phyloP scores from a whole-genome alignment of 345 rosid genomes.

The Rhizophora mangle region DNA sequence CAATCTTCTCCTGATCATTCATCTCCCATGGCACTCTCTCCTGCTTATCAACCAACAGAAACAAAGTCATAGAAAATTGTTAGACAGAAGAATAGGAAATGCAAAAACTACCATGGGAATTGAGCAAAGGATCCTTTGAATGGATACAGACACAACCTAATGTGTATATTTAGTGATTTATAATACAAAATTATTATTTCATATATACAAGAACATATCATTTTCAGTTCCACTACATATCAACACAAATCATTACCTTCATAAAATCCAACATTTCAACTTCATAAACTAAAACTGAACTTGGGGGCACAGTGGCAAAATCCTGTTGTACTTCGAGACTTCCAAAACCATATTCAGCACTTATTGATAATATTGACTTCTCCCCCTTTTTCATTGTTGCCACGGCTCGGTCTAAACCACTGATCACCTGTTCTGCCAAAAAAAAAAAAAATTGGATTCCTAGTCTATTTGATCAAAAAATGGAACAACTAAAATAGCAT shows the following conservation, averaged over 20 bases:
- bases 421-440: conserved; percentile 43
- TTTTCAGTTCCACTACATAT: background rate
- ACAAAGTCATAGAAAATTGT: background rate
- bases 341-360: conserved; percentile 55
- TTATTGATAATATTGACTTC: conserved; percentile 36
- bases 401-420: conserved; percentile 48
- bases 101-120: background rate
- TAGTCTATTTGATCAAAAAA: background rate
- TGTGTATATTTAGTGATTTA: no score
- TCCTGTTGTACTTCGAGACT: conserved; percentile 31
- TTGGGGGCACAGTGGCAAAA: conserved; percentile 40
- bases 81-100: background rate
- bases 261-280: conserved; percentile 46
- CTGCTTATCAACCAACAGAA: conserved; percentile 19
- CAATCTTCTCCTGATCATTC: conserved; percentile 48
- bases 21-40: conserved; percentile 48
- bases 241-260: conserved; percentile 30
- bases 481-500: background rate
- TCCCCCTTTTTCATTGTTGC: conserved; percentile 58
- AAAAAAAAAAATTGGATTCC: background rate
- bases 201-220: background rate
- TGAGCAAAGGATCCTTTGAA: no score
- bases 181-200: background rate
- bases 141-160: background rate
- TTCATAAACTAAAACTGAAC: conserved; percentile 42